phyloP scores from a whole-genome alignment of 2,329 filamentous ascomycete genomes.

The Leptographium procerum region DNA sequence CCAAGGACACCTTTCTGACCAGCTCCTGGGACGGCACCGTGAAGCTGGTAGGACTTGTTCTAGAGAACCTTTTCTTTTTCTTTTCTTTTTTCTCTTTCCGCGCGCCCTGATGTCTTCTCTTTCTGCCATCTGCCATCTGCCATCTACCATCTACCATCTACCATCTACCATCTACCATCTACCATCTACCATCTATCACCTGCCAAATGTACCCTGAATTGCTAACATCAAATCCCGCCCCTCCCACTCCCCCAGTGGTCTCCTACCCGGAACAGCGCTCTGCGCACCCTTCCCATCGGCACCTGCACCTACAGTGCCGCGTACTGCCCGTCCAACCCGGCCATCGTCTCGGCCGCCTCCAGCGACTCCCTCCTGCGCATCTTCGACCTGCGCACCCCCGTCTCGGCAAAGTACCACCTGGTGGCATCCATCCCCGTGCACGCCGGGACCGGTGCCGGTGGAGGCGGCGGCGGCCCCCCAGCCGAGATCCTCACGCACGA shows the following conservation, averaged over 20 bases:
- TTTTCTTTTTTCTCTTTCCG: neutral
- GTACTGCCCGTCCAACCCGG: constrained; percentile 80
- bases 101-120: neutral
- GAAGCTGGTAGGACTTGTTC: constrained; percentile 59
- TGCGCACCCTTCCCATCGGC: constrained; percentile 81
- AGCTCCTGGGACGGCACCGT: constrained; percentile 94
- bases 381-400: constrained; percentile 82
- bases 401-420: constrained; percentile 79
- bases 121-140: no score
- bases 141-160: no score
- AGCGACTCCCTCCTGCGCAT: constrained; percentile 82
- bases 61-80: neutral
- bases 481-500: constrained; percentile 87
- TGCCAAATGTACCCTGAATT: no score
- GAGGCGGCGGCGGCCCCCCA: constrained; percentile 38
- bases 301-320: constrained; percentile 89
- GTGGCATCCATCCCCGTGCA: constrained; percentile 76
- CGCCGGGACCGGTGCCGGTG: constrained; percentile 32
- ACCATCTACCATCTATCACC: no score
- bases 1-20: constrained; percentile 82
- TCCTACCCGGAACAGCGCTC: constrained; percentile 59
- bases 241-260: constrained; percentile 53
- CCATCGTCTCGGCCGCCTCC: constrained; percentile 75
- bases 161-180: no score
- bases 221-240: no score